phyloP scores from a whole-genome alignment of 768 basidiomycete genomes.

The Collybia sordida region DNA sequence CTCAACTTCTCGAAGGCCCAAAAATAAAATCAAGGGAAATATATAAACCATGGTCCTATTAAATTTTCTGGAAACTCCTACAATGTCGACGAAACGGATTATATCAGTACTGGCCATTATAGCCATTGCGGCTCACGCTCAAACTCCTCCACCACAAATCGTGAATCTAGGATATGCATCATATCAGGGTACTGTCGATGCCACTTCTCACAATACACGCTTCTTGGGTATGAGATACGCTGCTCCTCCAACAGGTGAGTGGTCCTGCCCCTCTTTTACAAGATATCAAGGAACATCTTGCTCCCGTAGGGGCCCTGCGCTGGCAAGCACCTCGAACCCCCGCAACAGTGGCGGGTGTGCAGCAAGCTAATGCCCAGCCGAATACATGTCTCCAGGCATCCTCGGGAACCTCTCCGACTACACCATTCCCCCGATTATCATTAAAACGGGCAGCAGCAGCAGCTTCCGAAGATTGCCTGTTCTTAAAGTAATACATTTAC shows the following conservation, averaged over 20 bases:
- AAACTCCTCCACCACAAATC: no score
- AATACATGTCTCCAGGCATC: conserved; percentile 21
- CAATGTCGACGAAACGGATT: no score
- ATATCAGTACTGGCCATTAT: no score
- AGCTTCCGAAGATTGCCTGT: conserved; percentile 35
- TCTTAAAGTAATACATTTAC: conserved; percentile 25
- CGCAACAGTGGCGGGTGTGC: conserved; percentile 20
- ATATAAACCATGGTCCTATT: no score
- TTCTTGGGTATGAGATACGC: conserved; percentile 48
- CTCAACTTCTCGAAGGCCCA: no score
- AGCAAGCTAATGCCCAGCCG: conserved; percentile 25
- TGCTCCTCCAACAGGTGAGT: conserved; percentile 41
- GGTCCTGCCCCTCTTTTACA: not conserved
- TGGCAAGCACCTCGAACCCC: conserved; percentile 32
- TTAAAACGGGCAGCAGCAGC: conserved; percentile 1
- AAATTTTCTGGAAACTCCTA: no score
- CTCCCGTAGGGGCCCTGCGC: conserved; percentile 24
- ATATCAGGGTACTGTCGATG: conserved; percentile 36
- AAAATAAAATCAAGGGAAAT: no score
- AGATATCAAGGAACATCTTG: not conserved
- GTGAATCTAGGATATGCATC: conserved; percentile 41
- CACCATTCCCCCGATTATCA: conserved; percentile 20
- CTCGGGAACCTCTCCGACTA: conserved; percentile 24
- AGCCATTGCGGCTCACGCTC: no score
- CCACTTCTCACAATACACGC: conserved; percentile 26